A percentile compares a stretch with the other conserved stretches of the same genome.
Conservation (phyloP, 805 yeast genomes). For the Starmerella kuoi region DNA sequence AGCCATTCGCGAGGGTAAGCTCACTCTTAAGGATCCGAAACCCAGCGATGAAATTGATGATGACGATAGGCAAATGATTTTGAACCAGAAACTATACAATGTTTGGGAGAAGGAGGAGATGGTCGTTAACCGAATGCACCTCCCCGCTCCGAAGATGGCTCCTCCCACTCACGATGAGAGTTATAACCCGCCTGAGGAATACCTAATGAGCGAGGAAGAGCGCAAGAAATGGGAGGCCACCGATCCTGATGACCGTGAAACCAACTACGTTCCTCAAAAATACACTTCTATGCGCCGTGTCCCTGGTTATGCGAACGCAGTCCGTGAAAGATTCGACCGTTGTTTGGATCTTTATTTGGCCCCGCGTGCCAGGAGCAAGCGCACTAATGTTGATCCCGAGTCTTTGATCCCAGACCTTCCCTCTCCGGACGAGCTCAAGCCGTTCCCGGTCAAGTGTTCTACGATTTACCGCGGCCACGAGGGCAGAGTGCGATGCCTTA, state of each 20-base stretch:
- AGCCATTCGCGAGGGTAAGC: slow-evolving; percentile 93
- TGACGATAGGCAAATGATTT: slow-evolving; percentile 36
- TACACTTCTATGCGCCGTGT: slow-evolving; percentile 74
- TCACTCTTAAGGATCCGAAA: slow-evolving; percentile 59
- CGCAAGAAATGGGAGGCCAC: slow-evolving; percentile 51
- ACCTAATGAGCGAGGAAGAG: slow-evolving; percentile 70
- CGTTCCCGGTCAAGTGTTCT: slow-evolving; percentile 87
- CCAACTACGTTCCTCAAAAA: slow-evolving; percentile 71
- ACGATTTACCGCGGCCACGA: slow-evolving; percentile 74
- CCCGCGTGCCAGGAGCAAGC: slow-evolving; percentile 85
- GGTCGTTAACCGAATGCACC: slow-evolving; percentile 60
- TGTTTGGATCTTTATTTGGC: slow-evolving; percentile 88
- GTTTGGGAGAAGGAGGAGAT: slow-evolving; percentile 67
- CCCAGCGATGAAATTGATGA: slow-evolving; percentile 37
- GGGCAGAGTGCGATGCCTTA: slow-evolving; percentile 67
- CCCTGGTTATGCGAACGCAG: slow-evolving; percentile 77
- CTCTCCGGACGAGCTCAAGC: slow-evolving; percentile 89
- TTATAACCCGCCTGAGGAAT: slow-evolving; percentile 96
- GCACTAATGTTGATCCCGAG: slow-evolving; percentile 89
- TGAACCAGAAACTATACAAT: slow-evolving; percentile 38
- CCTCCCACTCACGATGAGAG: slow-evolving; percentile 96
- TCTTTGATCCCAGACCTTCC: slow-evolving; percentile 92
- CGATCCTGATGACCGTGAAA: slow-evolving; percentile 68
- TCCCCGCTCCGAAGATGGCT: slow-evolving; percentile 88
- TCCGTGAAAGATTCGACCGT: slow-evolving; percentile 88